phyloP scores from a whole-genome alignment of 1,284 basidiomycete genomes.

The Binderoboletus segoi region DNA sequence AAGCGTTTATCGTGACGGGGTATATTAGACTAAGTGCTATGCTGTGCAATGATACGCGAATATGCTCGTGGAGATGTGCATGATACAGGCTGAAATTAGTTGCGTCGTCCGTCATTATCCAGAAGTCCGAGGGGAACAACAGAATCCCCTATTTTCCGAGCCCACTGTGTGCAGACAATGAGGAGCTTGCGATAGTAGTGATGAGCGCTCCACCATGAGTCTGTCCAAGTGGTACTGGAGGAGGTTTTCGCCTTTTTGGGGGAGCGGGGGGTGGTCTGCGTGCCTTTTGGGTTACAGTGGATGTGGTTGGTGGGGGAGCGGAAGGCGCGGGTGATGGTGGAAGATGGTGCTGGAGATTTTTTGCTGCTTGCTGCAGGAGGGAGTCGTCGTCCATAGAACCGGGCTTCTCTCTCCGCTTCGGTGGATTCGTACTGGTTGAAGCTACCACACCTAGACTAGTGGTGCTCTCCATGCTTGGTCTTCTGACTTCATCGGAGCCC shows the following conservation, averaged over 20 bases:
- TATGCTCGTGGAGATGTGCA: constrained; percentile 17
- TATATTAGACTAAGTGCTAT: constrained; percentile 21
- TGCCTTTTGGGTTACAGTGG: constrained; percentile 15
- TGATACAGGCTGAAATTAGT: constrained; percentile 10
- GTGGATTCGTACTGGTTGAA: constrained; percentile 30
- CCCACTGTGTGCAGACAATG: constrained; percentile 11
- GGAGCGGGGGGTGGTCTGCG: constrained; percentile 52
- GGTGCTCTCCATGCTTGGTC: constrained; percentile 54
- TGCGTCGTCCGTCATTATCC: constrained; percentile 8
- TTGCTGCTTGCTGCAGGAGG: constrained; percentile 18
- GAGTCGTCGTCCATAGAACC: constrained; percentile 36
- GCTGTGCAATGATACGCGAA: constrained; percentile 27
- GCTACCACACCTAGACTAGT: constrained; percentile 51
- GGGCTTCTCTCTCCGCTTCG: constrained; percentile 34
- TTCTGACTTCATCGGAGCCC: constrained; percentile 42
- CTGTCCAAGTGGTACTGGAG: constrained; percentile 53
- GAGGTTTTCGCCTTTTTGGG: constrained; percentile 64
- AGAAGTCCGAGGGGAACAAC: constrained; percentile 1
- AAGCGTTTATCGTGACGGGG: constrained; percentile 11
- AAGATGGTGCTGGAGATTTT: constrained; percentile 10
- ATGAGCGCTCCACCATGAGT: constrained; percentile 52
- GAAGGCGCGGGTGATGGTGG: constrained; percentile 22
- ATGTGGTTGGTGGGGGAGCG: constrained; percentile 11
- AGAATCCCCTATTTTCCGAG: constrained; percentile 19
- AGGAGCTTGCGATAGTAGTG: constrained; percentile 47